phyloP scores from a whole-genome alignment of 257 asterid species.

The Jasminum sambac region DNA sequence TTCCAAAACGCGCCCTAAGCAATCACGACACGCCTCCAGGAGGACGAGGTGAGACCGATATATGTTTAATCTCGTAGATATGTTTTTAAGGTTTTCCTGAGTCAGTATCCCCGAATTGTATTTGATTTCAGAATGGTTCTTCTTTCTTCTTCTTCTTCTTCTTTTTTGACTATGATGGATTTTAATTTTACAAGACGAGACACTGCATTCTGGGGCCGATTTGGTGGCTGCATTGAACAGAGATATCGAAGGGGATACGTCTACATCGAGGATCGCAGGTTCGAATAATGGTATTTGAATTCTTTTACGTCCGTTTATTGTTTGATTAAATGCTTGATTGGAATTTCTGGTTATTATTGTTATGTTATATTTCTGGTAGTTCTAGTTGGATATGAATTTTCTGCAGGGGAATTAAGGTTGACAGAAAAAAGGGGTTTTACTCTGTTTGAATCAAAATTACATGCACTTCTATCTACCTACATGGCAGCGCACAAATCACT shows the following conservation, averaged over 20 bases:
- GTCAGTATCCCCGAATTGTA: constrained; percentile 5
- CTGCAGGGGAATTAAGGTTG: not conserved
- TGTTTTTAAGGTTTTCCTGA: not conserved
- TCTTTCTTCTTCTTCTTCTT: constrained; percentile 8
- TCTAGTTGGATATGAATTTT: constrained; percentile 8
- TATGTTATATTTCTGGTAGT: not conserved
- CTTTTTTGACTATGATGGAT: not conserved
- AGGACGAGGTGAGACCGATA: constrained; percentile 64
- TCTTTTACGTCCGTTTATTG: not conserved
- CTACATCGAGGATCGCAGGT: constrained; percentile 55
- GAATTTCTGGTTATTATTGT: constrained; percentile 10
- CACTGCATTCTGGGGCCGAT: constrained; percentile 97
- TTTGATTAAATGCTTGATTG: not conserved
- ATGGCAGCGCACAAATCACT: not conserved
- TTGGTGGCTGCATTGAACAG: constrained; percentile 92
- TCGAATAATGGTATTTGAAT: constrained; percentile 41
- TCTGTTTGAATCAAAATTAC: not conserved
- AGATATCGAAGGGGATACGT: constrained; percentile 76
- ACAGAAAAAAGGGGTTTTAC: not conserved
- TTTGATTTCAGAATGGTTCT: not conserved
- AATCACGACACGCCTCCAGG: constrained; percentile 82
- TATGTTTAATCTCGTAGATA: not conserved
- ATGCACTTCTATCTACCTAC: not conserved
- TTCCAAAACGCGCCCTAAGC: no score
- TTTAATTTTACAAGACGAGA: constrained; percentile 58